Conservation (phyloP, 805 yeast genomes). For the Pichia insulana region DNA sequence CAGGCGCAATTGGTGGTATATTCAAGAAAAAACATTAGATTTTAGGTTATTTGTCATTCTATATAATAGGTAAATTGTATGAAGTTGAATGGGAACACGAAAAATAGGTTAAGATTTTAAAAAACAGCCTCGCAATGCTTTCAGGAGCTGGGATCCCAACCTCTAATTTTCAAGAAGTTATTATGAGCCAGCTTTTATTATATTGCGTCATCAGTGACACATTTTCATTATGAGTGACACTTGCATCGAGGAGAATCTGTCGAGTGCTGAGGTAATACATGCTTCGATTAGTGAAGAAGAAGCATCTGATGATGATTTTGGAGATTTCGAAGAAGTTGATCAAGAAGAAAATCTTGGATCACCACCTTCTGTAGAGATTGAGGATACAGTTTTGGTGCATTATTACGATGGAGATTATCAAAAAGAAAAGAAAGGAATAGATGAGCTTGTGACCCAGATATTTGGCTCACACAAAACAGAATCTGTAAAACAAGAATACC, state of each 20-base stretch:
- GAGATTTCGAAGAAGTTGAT: slow-evolving; percentile 19
- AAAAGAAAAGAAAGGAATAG: slow-evolving; percentile 3
- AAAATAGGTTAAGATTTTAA: no score
- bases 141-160: no score
- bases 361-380: no score
- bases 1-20: slow-evolving; percentile 22
- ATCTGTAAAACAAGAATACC: neutral
- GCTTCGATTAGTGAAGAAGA: neutral
- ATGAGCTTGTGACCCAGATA: slow-evolving; percentile 10
- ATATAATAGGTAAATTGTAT: no score
- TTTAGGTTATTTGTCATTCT: neutral
- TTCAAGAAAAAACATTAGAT: slow-evolving; percentile 22
- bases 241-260: neutral
- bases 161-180: no score
- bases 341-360: slow-evolving; percentile 8
- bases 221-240: no score
- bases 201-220: no score
- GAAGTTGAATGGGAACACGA: no score
- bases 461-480: slow-evolving; percentile 1
- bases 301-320: slow-evolving; percentile 17
- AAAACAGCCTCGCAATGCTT: no score
- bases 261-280: neutral
- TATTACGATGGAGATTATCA: slow-evolving; percentile 7
- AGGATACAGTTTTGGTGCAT: no score
- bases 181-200: no score